Percentiles rank a stretch among this genome's conserved stretches.
These are phyloP conservation scores for Colletotrichum sp. DNA, from an alignment of 2,329 filamentous ascomycete genomes.

Conservation along the genomic window DNA sequence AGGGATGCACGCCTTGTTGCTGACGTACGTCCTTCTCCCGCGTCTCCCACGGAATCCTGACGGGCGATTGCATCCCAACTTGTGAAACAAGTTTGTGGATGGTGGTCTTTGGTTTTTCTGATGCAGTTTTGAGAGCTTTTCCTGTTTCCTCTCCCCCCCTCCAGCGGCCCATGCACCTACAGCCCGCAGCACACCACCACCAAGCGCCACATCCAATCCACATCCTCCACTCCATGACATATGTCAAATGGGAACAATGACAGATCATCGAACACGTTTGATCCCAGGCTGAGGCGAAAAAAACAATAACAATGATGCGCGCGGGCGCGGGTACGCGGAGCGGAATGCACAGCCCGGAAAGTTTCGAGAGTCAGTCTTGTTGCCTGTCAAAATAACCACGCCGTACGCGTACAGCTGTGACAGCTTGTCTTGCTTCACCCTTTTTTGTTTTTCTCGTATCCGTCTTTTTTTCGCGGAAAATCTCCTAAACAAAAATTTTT, in stretches of 20 bases:
- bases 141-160: background rate
- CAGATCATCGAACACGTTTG: background rate
- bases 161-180: background rate
- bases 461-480: background rate
- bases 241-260: background rate
- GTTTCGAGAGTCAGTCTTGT: slow-evolving; percentile 12
- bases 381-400: background rate
- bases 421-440: background rate
- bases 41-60: background rate
- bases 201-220: background rate
- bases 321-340: background rate
- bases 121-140: background rate
- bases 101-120: background rate
- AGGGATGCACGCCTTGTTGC: background rate
- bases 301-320: background rate
- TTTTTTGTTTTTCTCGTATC: background rate
- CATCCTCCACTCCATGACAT: background rate
- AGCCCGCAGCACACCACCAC: background rate
- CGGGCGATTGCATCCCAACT: background rate
- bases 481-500: background rate
- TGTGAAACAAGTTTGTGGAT: slow-evolving; percentile 4
- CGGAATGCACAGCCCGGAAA: background rate
- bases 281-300: background rate
- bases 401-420: background rate
- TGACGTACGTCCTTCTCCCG: background rate